phyloP scores from a whole-genome alignment of 495 filamentous ascomycete genomes.

The Wilcoxina mikolae region DNA sequence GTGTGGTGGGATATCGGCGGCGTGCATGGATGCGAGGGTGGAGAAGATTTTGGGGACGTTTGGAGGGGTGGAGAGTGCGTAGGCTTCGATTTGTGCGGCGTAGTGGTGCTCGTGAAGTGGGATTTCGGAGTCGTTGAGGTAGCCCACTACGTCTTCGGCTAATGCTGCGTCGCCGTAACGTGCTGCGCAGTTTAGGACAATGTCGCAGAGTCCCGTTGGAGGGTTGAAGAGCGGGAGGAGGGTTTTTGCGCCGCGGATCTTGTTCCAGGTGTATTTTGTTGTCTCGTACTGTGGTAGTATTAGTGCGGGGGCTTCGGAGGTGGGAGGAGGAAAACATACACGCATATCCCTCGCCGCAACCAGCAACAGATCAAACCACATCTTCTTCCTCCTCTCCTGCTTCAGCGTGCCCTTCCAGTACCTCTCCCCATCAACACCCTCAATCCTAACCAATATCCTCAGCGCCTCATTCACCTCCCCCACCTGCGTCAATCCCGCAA shows the following conservation, averaged over 20 bases:
- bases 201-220: slow-evolving; percentile 44
- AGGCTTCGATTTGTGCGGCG: slow-evolving; percentile 55
- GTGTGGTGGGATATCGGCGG: slow-evolving; percentile 39
- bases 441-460: slow-evolving; percentile 42
- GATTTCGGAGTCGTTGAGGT: slow-evolving; percentile 39
- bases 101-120: slow-evolving; percentile 52
- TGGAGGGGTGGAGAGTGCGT: slow-evolving; percentile 31
- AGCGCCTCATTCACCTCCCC: slow-evolving; percentile 65
- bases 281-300: slow-evolving; percentile 37
- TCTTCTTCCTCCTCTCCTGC: slow-evolving; percentile 36
- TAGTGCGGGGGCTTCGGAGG: not conserved
- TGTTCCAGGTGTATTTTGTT: slow-evolving; percentile 48
- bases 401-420: slow-evolving; percentile 29
- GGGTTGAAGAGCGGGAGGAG: slow-evolving; percentile 41
- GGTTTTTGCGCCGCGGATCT: slow-evolving; percentile 38
- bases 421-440: slow-evolving; percentile 29
- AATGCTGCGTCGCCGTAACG: slow-evolving; percentile 48
- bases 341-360: slow-evolving; percentile 41
- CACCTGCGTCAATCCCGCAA: slow-evolving; percentile 48
- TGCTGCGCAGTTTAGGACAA: slow-evolving; percentile 55
- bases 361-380: slow-evolving; percentile 50
- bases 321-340: slow-evolving; percentile 15
- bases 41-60: slow-evolving; percentile 37
- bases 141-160: slow-evolving; percentile 48
- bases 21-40: slow-evolving; percentile 53